Conservation (phyloP, 2,329 filamentous ascomycete species). For the Ophiostoma quercus region DNA sequence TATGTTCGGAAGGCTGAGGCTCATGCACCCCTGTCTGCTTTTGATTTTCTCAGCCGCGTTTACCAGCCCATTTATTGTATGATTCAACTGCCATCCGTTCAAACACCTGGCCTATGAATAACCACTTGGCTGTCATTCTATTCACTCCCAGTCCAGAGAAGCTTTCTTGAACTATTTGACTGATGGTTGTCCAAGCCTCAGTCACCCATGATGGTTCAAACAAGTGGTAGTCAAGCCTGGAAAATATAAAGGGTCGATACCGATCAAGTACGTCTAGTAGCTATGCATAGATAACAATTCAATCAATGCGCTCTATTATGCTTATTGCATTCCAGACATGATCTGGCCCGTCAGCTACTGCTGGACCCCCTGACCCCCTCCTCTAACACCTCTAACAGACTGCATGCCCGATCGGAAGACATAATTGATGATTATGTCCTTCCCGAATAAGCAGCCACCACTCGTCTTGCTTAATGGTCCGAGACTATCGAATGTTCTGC, state of each 20-base stretch:
- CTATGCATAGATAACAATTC: background rate
- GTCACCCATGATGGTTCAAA: background rate
- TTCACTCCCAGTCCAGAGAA: background rate
- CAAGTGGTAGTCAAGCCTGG: background rate
- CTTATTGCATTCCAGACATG: background rate
- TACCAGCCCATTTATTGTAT: no score
- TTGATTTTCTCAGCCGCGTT: background rate
- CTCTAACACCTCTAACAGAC: background rate
- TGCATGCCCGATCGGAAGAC: conserved; percentile 1
- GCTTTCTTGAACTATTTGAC: background rate
- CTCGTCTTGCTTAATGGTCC: background rate
- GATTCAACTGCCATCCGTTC: background rate
- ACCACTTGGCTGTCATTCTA: background rate
- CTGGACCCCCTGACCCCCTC: background rate
- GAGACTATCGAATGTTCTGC: conserved; percentile 14
- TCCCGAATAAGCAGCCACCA: conserved; percentile 1
- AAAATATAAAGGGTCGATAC: background rate
- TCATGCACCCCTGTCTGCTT: background rate
- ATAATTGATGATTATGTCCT: background rate
- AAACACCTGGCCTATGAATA: background rate
- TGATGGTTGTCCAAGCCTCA: background rate
- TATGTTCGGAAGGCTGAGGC: background rate
- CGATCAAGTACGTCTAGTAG: background rate
- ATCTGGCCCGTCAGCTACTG: background rate
- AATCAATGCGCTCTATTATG: background rate